phyloP scores from a whole-genome alignment of 345 rosid genomes.

The Lepidium africanum region DNA sequence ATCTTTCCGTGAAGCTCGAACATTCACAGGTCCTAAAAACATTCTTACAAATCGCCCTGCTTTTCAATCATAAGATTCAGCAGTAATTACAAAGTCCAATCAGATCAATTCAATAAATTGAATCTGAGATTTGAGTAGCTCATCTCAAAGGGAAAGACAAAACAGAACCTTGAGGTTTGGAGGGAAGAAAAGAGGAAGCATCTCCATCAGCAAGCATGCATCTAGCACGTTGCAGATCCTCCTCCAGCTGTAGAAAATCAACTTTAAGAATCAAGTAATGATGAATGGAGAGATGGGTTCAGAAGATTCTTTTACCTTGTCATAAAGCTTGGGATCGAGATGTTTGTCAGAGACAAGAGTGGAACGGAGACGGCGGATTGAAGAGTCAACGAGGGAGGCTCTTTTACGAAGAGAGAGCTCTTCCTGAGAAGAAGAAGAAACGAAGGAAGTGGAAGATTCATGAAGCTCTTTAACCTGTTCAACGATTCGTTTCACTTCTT shows the following conservation, averaged over 20 bases:
- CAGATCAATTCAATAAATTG: not conserved
- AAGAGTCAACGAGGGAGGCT: conserved; percentile 64
- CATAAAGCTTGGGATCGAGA: conserved; percentile 50
- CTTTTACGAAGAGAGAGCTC: conserved; percentile 71
- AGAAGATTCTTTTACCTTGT: conserved; percentile 36
- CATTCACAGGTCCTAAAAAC: conserved; percentile 96
- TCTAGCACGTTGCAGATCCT: conserved; percentile 71
- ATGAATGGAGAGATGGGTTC: not conserved
- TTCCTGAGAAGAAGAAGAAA: conserved; percentile 46
- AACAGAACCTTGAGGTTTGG: conserved; percentile 52
- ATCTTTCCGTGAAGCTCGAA: conserved; percentile 78
- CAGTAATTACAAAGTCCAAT: not conserved
- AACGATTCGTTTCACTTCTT: conserved; percentile 57
- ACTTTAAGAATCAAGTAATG: not conserved
- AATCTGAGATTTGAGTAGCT: conserved; percentile 3
- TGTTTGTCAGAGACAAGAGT: conserved; percentile 29
- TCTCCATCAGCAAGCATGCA: conserved; percentile 75
- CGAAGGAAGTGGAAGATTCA: conserved; percentile 54
- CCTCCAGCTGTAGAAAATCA: conserved; percentile 47
- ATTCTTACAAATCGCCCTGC: conserved; percentile 67
- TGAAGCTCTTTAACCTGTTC: conserved; percentile 80
- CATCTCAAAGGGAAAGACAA: not conserved
- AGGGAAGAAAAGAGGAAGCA: conserved; percentile 72
- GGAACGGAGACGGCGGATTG: conserved; percentile 59
- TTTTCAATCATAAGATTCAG: not conserved